Percentiles rank a stretch among this genome's conserved stretches.
phyloP scores from a whole-genome alignment of 179 eudicot genomes.

The Gypsophila paniculata region DNA sequence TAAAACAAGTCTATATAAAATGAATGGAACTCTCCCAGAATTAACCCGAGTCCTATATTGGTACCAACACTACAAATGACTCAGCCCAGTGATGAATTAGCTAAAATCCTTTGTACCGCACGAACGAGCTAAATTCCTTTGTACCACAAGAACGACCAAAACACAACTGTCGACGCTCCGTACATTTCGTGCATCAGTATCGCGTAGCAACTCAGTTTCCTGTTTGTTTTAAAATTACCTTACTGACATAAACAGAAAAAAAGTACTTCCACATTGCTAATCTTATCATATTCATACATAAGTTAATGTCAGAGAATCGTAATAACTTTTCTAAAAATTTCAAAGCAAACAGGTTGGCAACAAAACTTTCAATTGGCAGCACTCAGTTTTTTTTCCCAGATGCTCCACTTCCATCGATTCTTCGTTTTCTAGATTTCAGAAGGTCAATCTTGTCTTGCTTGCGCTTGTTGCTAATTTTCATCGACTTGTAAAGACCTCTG shows the following conservation, averaged over 20 bases:
- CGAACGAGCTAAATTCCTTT: no score
- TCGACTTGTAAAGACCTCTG: constrained; percentile 50
- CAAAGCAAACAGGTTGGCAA: background rate
- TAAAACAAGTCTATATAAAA: no score
- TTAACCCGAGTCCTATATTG: no score
- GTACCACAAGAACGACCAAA: no score
- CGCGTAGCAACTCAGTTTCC: no score
- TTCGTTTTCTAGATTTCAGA: constrained; percentile 50
- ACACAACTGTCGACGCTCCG: no score
- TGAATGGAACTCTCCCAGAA: no score
- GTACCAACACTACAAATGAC: no score
- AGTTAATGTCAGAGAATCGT: background rate
- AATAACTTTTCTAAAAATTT: background rate
- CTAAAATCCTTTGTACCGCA: no score
- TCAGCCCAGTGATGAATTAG: no score
- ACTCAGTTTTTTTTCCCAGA: background rate
- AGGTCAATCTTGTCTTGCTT: constrained; percentile 32
- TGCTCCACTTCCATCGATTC: constrained; percentile 17
- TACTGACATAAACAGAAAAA: background rate
- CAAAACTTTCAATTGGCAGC: background rate
- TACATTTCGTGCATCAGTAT: no score
- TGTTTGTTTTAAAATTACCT: background rate
- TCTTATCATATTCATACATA: background rate
- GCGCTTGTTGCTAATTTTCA: constrained; percentile 42
- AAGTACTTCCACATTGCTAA: background rate